These are phyloP conservation scores for Termitomyces sp. DNA, from an alignment of 768 basidiomycete species.

Conservation along the genomic window DNA sequence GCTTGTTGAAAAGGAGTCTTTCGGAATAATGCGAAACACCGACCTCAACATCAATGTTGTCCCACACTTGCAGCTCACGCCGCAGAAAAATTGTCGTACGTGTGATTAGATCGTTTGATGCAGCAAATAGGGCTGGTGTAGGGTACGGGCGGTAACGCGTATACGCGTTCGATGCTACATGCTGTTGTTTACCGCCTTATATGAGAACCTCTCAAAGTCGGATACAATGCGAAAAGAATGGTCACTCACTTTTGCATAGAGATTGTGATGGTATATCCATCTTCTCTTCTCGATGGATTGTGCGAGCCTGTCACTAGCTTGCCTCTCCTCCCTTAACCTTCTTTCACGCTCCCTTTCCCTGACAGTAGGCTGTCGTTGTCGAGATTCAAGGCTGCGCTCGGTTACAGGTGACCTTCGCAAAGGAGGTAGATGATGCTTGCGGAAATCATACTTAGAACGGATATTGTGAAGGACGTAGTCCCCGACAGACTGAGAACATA, in stretches of 20 bases:
- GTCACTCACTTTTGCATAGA: conserved; percentile 80
- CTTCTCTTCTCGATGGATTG: conserved; percentile 65
- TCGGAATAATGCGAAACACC: conserved; percentile 15
- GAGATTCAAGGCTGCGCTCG: conserved; percentile 13
- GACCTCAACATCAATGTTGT: conserved; percentile 85
- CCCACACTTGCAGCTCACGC: conserved; percentile 85
- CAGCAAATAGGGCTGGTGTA: conserved; percentile 77
- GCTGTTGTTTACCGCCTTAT: conserved; percentile 40
- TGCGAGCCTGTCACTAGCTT: conserved; percentile 68
- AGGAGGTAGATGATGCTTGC: conserved; percentile 74
- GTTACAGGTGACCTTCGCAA: conserved; percentile 38
- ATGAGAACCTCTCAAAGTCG: neutral
- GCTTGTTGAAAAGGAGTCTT: conserved; percentile 14
- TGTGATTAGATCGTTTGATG: conserved; percentile 67
- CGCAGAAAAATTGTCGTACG: conserved; percentile 79
- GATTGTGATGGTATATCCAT: conserved; percentile 74
- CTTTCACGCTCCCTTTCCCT: conserved; percentile 54
- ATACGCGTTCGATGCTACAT: conserved; percentile 82
- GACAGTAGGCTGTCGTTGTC: conserved; percentile 26
- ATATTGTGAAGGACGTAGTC: conserved; percentile 77
- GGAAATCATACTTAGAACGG: conserved; percentile 73
- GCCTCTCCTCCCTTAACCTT: conserved; percentile 41
- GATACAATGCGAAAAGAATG: neutral
- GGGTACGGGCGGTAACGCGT: conserved; percentile 90
- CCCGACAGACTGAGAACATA: conserved; percentile 65